Evolutionary conservation across 1,284 basidiomycete genomes (phyloP).

Genomic region (Coniferiporia weirii): DNA sequence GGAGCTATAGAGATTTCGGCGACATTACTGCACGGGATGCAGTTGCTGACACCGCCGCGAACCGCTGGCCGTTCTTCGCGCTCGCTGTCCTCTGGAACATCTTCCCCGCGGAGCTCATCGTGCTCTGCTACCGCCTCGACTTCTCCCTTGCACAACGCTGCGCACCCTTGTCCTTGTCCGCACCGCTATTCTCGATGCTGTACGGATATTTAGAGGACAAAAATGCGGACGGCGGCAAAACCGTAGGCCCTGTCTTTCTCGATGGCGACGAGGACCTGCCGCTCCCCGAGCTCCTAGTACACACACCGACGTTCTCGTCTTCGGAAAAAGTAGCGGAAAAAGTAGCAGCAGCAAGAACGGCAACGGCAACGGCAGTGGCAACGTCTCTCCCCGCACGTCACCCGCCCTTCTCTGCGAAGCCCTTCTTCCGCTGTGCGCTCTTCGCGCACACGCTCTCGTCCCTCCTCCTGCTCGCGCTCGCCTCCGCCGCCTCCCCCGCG

Average conservation of each 20-base stretch:
- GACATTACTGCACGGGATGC: background rate
- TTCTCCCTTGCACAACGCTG: background rate
- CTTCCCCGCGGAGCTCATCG: conserved; percentile 14
- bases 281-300: background rate
- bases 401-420: background rate
- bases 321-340: background rate
- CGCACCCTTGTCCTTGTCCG: background rate
- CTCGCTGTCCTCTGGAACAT: conserved; percentile 15
- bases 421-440: background rate
- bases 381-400: background rate
- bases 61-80: conserved; percentile 14
- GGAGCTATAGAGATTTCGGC: no score
- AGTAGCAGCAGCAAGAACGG: background rate
- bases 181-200: background rate
- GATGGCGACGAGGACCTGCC: background rate
- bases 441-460: background rate
- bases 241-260: background rate
- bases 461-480: background rate
- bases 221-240: background rate
- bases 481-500: background rate
- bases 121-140: conserved; percentile 14
- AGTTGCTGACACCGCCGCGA: background rate
- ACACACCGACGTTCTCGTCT: background rate
- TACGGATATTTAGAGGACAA: background rate
- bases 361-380: background rate